Conservation (phyloP, 2,329 filamentous ascomycete genomes). For the Trichophyton rubrum region DNA sequence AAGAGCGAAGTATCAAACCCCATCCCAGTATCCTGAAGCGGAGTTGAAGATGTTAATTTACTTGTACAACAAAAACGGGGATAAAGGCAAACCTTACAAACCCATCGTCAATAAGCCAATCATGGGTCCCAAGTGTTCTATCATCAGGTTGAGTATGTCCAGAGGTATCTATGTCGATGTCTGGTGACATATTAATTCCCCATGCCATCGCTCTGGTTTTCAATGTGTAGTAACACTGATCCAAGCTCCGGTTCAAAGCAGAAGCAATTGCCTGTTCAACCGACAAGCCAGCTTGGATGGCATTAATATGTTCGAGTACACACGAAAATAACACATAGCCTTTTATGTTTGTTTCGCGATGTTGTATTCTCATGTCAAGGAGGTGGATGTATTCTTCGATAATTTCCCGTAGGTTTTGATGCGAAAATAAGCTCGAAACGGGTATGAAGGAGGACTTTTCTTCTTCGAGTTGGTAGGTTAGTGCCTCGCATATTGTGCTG, state of each 20-base stretch:
- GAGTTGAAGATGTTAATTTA: neutral
- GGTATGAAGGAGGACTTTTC: constrained; percentile 6
- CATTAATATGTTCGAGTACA: neutral
- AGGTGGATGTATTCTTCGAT: constrained; percentile 7
- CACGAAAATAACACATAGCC: constrained; percentile 6
- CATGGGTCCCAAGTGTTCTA: neutral
- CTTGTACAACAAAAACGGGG: neutral
- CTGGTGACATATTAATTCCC: neutral
- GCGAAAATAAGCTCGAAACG: constrained; percentile 2
- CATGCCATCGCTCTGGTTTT: neutral
- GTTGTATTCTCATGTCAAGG: constrained; percentile 5
- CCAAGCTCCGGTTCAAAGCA: neutral
- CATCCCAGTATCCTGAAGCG: neutral
- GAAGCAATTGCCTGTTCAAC: neutral
- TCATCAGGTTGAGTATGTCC: neutral
- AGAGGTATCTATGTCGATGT: neutral
- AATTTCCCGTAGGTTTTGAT: constrained; percentile 5
- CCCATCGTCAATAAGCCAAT: neutral
- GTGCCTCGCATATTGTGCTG: constrained; percentile 8
- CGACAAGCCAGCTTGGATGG: neutral
- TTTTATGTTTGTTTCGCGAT: constrained; percentile 13
- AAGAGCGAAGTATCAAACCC: constrained; percentile 3
- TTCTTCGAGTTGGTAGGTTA: constrained; percentile 9
- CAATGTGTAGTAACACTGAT: neutral
- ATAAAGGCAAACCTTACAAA: neutral